Conservation (phyloP, 2,329 filamentous ascomycete species). For the Amylocarpus encephaloides region DNA sequence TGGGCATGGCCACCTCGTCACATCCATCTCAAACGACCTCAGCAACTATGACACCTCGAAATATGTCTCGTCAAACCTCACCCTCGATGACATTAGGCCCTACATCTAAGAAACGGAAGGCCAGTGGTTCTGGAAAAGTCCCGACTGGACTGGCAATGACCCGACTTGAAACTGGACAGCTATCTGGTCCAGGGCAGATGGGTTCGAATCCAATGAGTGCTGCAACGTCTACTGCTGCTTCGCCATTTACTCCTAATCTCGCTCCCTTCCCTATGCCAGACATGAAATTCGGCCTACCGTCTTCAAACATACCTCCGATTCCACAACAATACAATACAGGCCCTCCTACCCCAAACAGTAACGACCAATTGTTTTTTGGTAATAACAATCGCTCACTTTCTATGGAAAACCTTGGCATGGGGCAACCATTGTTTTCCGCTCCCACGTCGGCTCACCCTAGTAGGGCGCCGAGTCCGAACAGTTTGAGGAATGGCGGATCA, state of each 20-base stretch:
- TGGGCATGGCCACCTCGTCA: constrained; percentile 31
- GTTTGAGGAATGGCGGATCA: constrained; percentile 41
- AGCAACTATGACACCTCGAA: constrained; percentile 49
- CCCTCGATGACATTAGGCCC: constrained; percentile 60
- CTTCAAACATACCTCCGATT: constrained; percentile 23
- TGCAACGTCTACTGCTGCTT: constrained; percentile 38
- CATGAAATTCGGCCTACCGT: constrained; percentile 23
- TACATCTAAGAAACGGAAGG: constrained; percentile 74
- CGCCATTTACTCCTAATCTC: constrained; percentile 47
- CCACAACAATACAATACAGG: constrained; percentile 47
- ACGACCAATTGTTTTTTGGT: constrained; percentile 52
- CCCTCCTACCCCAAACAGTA: constrained; percentile 60
- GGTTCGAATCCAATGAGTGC: constrained; percentile 29
- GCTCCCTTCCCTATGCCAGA: constrained; percentile 38
- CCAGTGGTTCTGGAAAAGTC: constrained; percentile 61
- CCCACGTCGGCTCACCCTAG: constrained; percentile 68
- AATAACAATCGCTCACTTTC: constrained; percentile 53
- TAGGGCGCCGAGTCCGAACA: constrained; percentile 67
- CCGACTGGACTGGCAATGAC: constrained; percentile 78
- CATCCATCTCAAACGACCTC: constrained; percentile 35
- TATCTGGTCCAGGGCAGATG: constrained; percentile 31
- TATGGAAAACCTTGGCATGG: constrained; percentile 56
- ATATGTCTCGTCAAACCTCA: constrained; percentile 67
- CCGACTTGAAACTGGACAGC: constrained; percentile 56
- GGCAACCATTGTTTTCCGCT: constrained; percentile 60